Evolutionary conservation across 164 flowering plant species (phyloP).

Genomic region (Magnolia changhungtana): DNA sequence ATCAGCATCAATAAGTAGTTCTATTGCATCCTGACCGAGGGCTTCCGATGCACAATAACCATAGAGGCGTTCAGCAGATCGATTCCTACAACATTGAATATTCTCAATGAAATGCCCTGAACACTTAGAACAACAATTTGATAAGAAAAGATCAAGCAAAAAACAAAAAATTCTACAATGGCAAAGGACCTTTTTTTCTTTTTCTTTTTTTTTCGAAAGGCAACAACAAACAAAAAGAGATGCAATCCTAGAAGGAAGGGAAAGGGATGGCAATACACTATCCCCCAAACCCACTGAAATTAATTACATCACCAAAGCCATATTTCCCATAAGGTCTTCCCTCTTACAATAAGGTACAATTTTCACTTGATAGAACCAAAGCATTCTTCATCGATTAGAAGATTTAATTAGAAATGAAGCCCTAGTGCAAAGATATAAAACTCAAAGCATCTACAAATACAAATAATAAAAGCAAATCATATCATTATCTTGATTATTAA

Average conservation of each 20-base stretch:
- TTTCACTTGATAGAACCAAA: background rate
- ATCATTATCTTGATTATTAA: background rate
- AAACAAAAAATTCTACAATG: background rate
- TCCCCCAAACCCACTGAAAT: background rate
- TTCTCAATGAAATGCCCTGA: background rate
- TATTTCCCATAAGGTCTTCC: background rate
- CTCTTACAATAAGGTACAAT: background rate
- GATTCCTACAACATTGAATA: conserved; percentile 59
- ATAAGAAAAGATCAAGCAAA: background rate
- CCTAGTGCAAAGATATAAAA: background rate
- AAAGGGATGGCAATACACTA: background rate
- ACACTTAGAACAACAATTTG: background rate
- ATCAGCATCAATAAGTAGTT: conserved; percentile 50
- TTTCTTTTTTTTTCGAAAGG: background rate
- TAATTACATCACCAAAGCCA: background rate
- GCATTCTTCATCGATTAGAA: background rate
- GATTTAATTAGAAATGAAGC: background rate
- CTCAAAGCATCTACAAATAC: background rate
- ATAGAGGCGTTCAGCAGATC: conserved; percentile 70
- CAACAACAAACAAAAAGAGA: background rate
- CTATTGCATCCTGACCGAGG: conserved; percentile 59
- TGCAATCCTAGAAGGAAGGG: background rate
- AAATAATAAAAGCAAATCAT: background rate
- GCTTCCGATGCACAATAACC: conserved; percentile 86
- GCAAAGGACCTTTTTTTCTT: background rate